Evolutionary conservation across 495 filamentous ascomycete genomes (phyloP).

Genomic region (Achaetomiella virescens): DNA sequence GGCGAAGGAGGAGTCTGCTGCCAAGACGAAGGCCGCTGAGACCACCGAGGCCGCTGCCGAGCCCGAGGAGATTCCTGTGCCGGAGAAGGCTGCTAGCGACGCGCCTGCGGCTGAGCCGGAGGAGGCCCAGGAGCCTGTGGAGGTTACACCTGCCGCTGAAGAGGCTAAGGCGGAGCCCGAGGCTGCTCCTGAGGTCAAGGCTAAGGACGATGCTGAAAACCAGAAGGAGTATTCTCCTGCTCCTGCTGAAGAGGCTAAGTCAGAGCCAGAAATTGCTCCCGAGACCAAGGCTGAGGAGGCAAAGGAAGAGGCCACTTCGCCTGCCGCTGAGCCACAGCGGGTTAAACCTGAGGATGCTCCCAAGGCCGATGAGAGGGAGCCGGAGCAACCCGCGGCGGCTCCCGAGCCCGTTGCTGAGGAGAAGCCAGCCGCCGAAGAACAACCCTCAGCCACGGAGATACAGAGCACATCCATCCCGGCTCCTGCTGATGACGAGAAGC

Average conservation of each 20-base stretch:
- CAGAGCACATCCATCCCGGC: background rate
- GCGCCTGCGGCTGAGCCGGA: background rate
- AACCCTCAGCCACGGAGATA: background rate
- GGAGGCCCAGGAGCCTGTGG: background rate
- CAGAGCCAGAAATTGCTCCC: background rate
- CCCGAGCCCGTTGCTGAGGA: background rate
- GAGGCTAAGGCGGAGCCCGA: background rate
- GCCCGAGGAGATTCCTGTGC: too few species aligned
- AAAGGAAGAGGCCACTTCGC: background rate
- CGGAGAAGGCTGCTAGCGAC: too few species aligned
- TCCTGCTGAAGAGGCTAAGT: background rate
- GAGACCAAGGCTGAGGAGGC: background rate
- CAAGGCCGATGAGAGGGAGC: background rate
- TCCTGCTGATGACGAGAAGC: background rate
- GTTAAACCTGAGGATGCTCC: background rate
- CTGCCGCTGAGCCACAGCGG: background rate
- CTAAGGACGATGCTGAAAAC: background rate
- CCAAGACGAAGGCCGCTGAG: background rate
- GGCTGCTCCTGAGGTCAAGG: background rate
- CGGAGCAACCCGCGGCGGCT: background rate
- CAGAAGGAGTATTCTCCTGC: background rate
- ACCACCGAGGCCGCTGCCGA: background rate
- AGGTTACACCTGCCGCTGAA: background rate
- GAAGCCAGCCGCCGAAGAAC: background rate
- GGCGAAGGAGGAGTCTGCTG: background rate